phyloP scores from a whole-genome alignment of 2,329 filamentous ascomycete genomes.

The Colletotrichum plurivorum region DNA sequence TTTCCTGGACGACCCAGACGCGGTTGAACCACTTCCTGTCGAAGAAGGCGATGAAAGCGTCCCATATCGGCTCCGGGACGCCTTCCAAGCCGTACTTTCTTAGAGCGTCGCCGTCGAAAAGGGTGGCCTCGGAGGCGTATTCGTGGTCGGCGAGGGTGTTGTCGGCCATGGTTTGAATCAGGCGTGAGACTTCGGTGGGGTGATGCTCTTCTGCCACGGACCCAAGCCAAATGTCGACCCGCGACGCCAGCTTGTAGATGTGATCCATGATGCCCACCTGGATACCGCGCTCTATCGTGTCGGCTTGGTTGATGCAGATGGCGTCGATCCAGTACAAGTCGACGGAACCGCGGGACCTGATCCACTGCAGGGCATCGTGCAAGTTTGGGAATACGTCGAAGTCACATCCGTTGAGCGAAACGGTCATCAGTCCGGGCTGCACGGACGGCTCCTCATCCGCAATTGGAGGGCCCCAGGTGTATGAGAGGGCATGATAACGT shows the following conservation, averaged over 20 bases:
- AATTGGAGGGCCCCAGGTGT: constrained; percentile 26
- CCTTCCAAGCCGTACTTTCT: constrained; percentile 8
- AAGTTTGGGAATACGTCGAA: constrained; percentile 20
- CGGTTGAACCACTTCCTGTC: constrained; percentile 40
- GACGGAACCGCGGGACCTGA: constrained; percentile 9
- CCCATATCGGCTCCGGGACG: constrained; percentile 18
- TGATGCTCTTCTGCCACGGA: constrained; percentile 14
- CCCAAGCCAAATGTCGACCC: constrained; percentile 41
- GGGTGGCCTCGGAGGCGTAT: not conserved
- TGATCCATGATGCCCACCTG: constrained; percentile 42
- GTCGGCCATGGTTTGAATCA: constrained; percentile 21
- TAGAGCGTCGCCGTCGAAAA: constrained; percentile 9
- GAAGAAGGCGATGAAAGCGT: constrained; percentile 37
- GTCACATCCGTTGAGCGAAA: not conserved
- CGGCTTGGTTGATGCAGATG: constrained; percentile 40
- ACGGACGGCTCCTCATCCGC: not conserved
- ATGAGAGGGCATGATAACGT: constrained; percentile 29
- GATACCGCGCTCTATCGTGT: constrained; percentile 25
- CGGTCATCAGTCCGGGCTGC: not conserved
- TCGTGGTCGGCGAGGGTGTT: constrained; percentile 3
- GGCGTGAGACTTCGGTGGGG: constrained; percentile 13
- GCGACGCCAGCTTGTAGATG: constrained; percentile 38
- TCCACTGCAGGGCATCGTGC: constrained; percentile 24
- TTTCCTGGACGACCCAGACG: constrained; percentile 41
- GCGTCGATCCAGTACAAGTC: constrained; percentile 40